Base-by-base conservation (phyloP, 805 yeast genomes). In the Monosporozyma yasuniensis region DNA sequence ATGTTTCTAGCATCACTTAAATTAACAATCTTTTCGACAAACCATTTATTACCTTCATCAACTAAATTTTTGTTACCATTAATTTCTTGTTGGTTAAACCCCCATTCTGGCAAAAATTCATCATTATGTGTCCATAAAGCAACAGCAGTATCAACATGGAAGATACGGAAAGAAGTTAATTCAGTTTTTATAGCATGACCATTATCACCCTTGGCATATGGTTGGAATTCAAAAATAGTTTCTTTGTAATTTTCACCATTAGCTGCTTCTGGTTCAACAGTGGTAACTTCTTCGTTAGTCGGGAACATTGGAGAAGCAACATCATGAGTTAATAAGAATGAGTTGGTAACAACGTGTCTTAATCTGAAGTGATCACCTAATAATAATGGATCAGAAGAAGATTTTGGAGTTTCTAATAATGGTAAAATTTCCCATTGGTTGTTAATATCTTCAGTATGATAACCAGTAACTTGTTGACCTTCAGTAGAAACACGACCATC, bases 401-500 rank as follows among this genome's bases (percentile, higher is more conserved):
- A 68, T 43, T 71, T 63, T 3, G 76, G 68, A 53, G 68, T 68
- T 27, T 73, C 79, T 2, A 60, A 60, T 9, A 72, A 75, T 23
- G 97, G 96, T 34, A 88, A 57, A 48, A 93, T 77, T 66, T 86
- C 80, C 98, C 98, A 93, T 58, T 85, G 78, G 64, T 87, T 87
- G 71, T 87, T 87, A 7, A 62, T 54, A 54, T 82, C 89, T 12
- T 67, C 71, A 23, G 73, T 77, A 16, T 66, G 54, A 56, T 72
- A 77, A 59, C 87, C 83, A 3, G 97, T 89, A 44, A 93, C 96
- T 70, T 90, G 96, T 72, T 93, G 98, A 52, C 93, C 89, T 66
- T 87, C 84, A 6, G 97, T 88, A 1, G 96, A 89, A 47, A 93
- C 75, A 71, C 99, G 83, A 9, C 98, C 98, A 66, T 93, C 97